Evolutionary conservation across 805 yeast species (phyloP).

Genomic region (Wickerhamiella sergipiensis): DNA sequence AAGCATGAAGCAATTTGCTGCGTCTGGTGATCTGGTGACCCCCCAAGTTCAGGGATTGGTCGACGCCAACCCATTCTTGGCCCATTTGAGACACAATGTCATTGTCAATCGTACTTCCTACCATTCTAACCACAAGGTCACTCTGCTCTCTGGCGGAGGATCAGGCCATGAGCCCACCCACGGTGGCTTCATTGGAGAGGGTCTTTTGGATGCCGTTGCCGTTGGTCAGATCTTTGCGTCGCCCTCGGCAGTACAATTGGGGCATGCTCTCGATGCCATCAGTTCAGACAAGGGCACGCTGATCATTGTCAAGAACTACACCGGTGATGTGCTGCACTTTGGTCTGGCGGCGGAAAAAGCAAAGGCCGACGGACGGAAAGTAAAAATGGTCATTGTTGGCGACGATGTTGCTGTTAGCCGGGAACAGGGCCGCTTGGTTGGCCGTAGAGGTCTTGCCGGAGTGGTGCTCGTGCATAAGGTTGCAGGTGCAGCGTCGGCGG

Average conservation of each 20-base stretch:
- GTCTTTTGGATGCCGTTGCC: constrained; percentile 72
- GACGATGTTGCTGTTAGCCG: constrained; percentile 95
- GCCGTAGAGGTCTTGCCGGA: constrained; percentile 90
- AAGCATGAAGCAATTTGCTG: constrained; percentile 7
- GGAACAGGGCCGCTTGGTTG: constrained; percentile 79
- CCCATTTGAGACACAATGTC: constrained; percentile 1
- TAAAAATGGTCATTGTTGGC: constrained; percentile 64
- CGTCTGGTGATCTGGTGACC: constrained; percentile 4
- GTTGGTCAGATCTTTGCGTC: constrained; percentile 81
- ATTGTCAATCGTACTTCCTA: constrained; percentile 4
- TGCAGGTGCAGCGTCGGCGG: constrained; percentile 54
- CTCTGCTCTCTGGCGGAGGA: constrained; percentile 83
- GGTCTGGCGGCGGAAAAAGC: constrained; percentile 87
- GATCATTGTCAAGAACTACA: constrained; percentile 77
- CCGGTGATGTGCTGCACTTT: constrained; percentile 88
- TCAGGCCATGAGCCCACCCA: constrained; percentile 94
- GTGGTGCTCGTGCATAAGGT: constrained; percentile 77
- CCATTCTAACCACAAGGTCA: constrained; percentile 36
- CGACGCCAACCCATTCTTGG: constrained; percentile 3
- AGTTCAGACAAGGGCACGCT: constrained; percentile 49
- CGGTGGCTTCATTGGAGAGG: constrained; percentile 80
- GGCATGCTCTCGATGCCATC: constrained; percentile 52
- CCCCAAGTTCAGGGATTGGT: constrained; percentile 6
- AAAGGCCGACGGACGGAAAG: constrained; percentile 56
- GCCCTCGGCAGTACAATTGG: constrained; percentile 83